phyloP scores from a whole-genome alignment of 2,329 filamentous ascomycete species.

The Thielaviopsis punctulata region DNA sequence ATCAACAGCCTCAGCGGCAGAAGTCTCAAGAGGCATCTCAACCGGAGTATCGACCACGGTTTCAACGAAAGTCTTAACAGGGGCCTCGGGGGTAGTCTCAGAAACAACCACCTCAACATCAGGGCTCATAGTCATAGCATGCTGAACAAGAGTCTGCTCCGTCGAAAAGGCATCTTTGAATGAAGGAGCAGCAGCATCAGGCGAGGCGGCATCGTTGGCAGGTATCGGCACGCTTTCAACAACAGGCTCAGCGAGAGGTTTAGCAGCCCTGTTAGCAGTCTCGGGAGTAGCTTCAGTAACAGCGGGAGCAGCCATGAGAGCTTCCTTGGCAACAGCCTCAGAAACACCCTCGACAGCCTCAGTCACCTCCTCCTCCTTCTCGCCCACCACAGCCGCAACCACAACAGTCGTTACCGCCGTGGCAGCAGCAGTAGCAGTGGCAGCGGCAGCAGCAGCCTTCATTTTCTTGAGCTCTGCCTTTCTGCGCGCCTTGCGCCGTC shows the following conservation, averaged over 20 bases:
- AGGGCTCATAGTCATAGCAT: neutral
- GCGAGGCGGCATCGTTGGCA: too few species aligned
- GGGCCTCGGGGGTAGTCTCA: neutral
- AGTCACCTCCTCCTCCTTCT: neutral
- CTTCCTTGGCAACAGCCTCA: neutral
- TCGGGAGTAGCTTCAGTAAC: neutral
- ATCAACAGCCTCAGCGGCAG: neutral
- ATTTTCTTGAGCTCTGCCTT: conserved; percentile 8
- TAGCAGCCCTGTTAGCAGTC: neutral
- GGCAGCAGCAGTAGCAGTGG: neutral
- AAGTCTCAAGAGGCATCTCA: neutral
- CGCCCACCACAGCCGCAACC: too few species aligned
- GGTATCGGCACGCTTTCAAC: neutral
- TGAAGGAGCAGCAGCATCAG: neutral
- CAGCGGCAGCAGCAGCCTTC: neutral
- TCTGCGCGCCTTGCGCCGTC: conserved; percentile 15
- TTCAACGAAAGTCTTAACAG: neutral
- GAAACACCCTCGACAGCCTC: neutral
- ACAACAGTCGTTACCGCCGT: too few species aligned
- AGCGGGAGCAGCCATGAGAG: neutral
- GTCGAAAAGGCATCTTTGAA: neutral
- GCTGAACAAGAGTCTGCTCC: neutral
- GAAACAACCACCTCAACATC: neutral
- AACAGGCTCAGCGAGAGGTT: neutral
- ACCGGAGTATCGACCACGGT: neutral